Evolutionary conservation across 2,329 filamentous ascomycete genomes (phyloP), one percentile per base, ranked within the genome.

Genomic region (Calonectria pseudoreteaudii): DNA sequence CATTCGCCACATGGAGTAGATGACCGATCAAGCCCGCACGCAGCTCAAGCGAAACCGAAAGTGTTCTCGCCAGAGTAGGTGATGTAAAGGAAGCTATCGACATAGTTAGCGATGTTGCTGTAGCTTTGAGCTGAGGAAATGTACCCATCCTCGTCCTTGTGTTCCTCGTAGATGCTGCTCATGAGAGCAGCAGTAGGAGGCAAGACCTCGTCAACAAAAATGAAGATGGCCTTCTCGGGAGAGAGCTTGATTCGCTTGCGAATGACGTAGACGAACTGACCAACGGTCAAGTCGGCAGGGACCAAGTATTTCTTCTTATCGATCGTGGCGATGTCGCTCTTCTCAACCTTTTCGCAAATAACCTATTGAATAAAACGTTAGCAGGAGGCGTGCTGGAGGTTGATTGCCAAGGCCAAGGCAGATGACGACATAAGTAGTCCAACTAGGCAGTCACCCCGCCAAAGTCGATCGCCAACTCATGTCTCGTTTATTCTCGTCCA

Each of bases 261-360:
- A 88, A 99, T 99, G 78, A 99, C 97, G 87, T 99, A 99, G 88
- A 99, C 97, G 85, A 99, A 98, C 93, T 99, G 97, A 82, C 97
- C 97, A 77, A 99, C 97, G 76, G 97, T 99, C 84, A 99, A 92
- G 85, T 99, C 97, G 81, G 97, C 95, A 18, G 97, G 97, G 34
- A 99, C 97, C 64, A 99, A 92, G 84, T 99, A 99, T 90, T 99
- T 99, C 93, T 99, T 99, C 93, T 99, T 99, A 89, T 99, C 97
- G 91, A 99, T 99, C 80, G 97, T 98, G 74, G 97, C 97, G 82
- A 99, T 99, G 85, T 99, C 97, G 76, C 94, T 97, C 90, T 98
- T 98, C 89, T 99, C 97, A 81, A 98, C 96, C 90, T 98, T 98
- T 88, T 98, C 97, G 90, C 97, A 99, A 86, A 99, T 99, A 77